Base-by-base conservation (phyloP, 164 flowering plant genomes). In the Houttuynia cordata region DNA sequence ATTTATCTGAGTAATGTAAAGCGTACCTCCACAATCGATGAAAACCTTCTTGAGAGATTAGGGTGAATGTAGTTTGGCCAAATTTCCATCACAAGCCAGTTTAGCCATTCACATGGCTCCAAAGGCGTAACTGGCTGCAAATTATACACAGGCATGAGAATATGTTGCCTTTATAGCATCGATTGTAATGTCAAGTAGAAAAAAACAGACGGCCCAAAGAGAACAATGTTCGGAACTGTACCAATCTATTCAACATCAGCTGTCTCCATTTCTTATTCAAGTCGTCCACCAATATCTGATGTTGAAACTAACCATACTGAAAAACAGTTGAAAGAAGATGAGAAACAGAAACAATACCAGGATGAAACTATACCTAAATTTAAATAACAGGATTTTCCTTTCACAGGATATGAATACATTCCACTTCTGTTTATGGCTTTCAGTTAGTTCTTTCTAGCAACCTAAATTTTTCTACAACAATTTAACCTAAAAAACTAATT, bases 41-140 rank as follows among this genome's bases (percentile, higher is more conserved):
- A 74, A 65, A 90, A 83, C 70, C 74, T 82, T 19, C 51, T 67
- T 25, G 97, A 83, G 68, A 93, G 76, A 71, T 84, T 90, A 37
- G 83, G 88, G 67, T 74, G 79, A 24, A 93, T 22, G 64, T 58
- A 82, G 61, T 76, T 78, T 4, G 81, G 78, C 98, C 98, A 93
- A 66, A 90, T 68, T 70, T 90, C 94, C 59, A 75, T 71, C 65
- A 90, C 63, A 24, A 93, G 76, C 78, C 77, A 84, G 81, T 90
- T 93, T 65, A 93, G 71, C 97, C 97, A 93, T 70, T 84, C 87
- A 73, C 97, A 90, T 64, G 81, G 96, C 65, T 93, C 98, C 74
- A 87, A 54, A 50, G 98, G 92, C 30, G 98, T 90, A 24, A 59
- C 62, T 14, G 87, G 85, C 98, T 93, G 77, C 24, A 75, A 53